A percentile compares a stretch with the other conserved stretches of the same genome.
phyloP scores from a whole-genome alignment of 2,329 filamentous ascomycete genomes.

The Arthrobotrys musiformis region DNA sequence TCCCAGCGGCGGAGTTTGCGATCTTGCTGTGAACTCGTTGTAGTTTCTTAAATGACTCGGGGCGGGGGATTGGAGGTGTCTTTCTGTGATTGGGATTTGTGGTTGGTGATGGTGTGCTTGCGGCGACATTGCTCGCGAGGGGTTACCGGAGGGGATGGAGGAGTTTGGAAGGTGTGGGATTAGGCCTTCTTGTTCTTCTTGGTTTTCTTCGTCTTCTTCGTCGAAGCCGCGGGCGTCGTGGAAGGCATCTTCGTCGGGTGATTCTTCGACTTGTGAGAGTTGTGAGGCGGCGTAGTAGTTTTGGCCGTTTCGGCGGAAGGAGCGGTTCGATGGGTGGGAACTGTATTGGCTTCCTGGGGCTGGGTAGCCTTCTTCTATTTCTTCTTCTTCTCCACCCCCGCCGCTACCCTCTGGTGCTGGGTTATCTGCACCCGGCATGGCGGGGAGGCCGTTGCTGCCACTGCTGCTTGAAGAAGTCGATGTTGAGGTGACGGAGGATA shows the following conservation, averaged over 20 bases:
- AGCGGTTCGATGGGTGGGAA: not conserved
- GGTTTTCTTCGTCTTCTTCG: not conserved
- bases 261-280: constrained; percentile 38
- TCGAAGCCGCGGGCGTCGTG: constrained; percentile 14
- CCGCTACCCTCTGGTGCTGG: constrained; percentile 10
- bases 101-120: not conserved
- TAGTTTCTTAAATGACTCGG: constrained; percentile 20
- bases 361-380: constrained; percentile 3
- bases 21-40: constrained; percentile 16
- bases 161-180: constrained; percentile 8
- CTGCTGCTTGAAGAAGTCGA: constrained; percentile 7
- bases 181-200: constrained; percentile 2
- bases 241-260: constrained; percentile 35
- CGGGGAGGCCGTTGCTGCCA: constrained; percentile 19
- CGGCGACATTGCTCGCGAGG: not conserved
- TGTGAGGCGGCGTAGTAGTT: constrained; percentile 39
- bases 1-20: constrained; percentile 30
- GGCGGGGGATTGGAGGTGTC: constrained; percentile 6
- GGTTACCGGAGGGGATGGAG: constrained; percentile 22
- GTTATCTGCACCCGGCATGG: constrained; percentile 48
- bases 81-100: constrained; percentile 22
- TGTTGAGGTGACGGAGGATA: constrained; percentile 14
- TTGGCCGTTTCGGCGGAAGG: constrained; percentile 28
- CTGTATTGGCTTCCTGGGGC: not conserved
- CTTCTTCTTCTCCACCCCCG: not conserved